phyloP scores from a whole-genome alignment of 352 stramenopile genomes.

The Phytophthora fragariae region DNA sequence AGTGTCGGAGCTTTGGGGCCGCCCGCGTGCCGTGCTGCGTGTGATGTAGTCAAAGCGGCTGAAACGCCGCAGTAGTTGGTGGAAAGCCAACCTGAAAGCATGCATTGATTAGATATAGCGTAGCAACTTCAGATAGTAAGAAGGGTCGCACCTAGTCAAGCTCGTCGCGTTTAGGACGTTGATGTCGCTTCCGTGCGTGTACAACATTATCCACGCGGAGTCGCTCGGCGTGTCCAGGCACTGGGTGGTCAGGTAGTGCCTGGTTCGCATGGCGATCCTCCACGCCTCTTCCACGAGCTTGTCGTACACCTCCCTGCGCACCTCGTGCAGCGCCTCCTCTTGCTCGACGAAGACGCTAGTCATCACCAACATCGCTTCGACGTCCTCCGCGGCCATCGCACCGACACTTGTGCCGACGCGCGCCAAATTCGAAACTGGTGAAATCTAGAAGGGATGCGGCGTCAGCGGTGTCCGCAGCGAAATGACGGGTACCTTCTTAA shows the following conservation, averaged over 20 bases:
- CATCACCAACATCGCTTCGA: background rate
- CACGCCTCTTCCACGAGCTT: background rate
- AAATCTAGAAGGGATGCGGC: background rate
- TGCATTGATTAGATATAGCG: background rate
- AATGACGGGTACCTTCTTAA: background rate
- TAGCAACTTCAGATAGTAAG: background rate
- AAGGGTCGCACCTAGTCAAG: too few relatives aligned
- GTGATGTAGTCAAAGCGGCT: background rate
- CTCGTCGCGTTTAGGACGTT: too few relatives aligned
- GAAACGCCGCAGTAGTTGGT: background rate
- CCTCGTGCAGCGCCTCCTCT: background rate
- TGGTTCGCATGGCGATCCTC: too few relatives aligned
- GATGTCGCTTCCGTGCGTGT: too few relatives aligned
- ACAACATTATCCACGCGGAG: too few relatives aligned
- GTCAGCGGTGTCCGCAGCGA: background rate
- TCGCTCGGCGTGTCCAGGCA: too few relatives aligned
- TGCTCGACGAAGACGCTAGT: background rate
- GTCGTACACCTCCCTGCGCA: background rate
- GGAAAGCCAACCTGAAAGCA: background rate
- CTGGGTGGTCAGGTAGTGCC: too few relatives aligned
- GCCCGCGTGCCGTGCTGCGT: background rate
- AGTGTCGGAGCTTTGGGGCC: conserved; percentile 2
- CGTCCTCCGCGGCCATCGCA: background rate
- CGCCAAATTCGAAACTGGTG: background rate
- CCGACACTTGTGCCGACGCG: background rate